Conservation (phyloP, 2,329 filamentous ascomycete species). For the Amesomyces nigricolor region DNA sequence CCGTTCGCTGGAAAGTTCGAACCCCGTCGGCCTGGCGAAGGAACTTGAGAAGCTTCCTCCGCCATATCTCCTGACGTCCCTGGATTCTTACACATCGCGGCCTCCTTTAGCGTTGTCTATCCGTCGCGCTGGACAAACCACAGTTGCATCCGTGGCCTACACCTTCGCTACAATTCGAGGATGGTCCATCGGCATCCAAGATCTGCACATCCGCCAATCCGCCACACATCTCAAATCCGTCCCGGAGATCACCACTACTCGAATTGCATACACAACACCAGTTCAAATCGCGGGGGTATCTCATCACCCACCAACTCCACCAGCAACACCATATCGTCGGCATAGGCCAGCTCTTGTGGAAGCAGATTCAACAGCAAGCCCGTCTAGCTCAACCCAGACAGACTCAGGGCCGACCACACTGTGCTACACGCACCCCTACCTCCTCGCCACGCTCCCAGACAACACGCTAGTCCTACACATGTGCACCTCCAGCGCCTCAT, state of each 20-base stretch:
- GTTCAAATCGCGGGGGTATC: constrained; percentile 9
- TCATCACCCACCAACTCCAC: constrained; percentile 19
- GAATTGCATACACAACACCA: constrained; percentile 37
- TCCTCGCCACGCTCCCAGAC: constrained; percentile 76
- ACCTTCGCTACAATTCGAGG: constrained; percentile 71
- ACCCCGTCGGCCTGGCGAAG: not conserved
- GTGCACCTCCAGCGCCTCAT: constrained; percentile 64
- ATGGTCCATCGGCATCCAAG: constrained; percentile 90
- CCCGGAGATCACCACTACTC: constrained; percentile 36
- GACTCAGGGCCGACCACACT: constrained; percentile 53
- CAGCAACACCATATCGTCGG: constrained; percentile 26
- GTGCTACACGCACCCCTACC: constrained; percentile 74
- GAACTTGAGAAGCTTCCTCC: constrained; percentile 23
- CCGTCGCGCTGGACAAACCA: constrained; percentile 55
- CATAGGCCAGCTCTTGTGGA: constrained; percentile 2
- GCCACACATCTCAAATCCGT: constrained; percentile 14
- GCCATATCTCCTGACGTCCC: constrained; percentile 64
- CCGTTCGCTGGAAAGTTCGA: not conserved
- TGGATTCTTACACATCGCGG: constrained; percentile 74
- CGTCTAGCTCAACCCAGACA: not conserved
- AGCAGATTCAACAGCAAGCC: not conserved
- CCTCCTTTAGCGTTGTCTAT: constrained; percentile 79
- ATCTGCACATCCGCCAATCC: constrained; percentile 57
- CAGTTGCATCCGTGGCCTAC: constrained; percentile 82
- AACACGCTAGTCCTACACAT: constrained; percentile 82